A percentile compares a stretch with the other conserved stretches of the same genome.
phyloP scores from a whole-genome alignment of 495 filamentous ascomycete species.

The Poronia punctata region DNA sequence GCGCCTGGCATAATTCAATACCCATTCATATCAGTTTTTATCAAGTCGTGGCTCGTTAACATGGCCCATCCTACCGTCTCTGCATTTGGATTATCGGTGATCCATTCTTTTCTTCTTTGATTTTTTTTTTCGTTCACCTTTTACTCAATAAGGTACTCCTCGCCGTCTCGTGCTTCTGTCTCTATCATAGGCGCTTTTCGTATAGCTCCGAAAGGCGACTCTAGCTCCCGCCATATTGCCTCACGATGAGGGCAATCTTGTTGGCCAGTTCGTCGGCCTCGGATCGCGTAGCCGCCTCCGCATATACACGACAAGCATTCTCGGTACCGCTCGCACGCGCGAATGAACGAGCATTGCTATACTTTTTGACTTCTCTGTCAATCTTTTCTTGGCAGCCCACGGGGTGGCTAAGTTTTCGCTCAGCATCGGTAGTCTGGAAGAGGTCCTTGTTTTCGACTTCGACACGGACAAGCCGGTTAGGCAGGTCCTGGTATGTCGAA shows the following conservation, averaged over 20 bases:
- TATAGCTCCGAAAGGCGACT: no score
- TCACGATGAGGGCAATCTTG: constrained; percentile 69
- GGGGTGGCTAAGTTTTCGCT: constrained; percentile 77
- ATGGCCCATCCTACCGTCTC: no score
- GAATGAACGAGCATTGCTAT: constrained; percentile 83
- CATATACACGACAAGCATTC: constrained; percentile 93
- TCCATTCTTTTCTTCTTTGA: no score
- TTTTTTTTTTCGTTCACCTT: no score
- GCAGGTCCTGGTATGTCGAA: constrained; percentile 87
- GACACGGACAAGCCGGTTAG: constrained; percentile 88
- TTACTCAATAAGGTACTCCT: no score
- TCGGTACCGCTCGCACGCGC: constrained; percentile 91
- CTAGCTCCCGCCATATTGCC: constrained; percentile 22
- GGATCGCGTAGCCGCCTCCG: constrained; percentile 80
- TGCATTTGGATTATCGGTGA: no score
- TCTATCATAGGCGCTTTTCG: no score
- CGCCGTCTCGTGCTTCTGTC: no score
- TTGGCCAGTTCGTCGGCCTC: constrained; percentile 83
- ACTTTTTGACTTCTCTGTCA: constrained; percentile 80
- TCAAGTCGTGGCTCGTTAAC: no score
- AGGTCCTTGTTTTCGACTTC: constrained; percentile 79
- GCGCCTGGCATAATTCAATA: no score
- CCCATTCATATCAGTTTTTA: no score
- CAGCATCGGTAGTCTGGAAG: constrained; percentile 86
- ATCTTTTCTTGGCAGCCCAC: constrained; percentile 74